Evolutionary conservation across 805 yeast species (phyloP).

Genomic region (Nakazawaea anatomiae): DNA sequence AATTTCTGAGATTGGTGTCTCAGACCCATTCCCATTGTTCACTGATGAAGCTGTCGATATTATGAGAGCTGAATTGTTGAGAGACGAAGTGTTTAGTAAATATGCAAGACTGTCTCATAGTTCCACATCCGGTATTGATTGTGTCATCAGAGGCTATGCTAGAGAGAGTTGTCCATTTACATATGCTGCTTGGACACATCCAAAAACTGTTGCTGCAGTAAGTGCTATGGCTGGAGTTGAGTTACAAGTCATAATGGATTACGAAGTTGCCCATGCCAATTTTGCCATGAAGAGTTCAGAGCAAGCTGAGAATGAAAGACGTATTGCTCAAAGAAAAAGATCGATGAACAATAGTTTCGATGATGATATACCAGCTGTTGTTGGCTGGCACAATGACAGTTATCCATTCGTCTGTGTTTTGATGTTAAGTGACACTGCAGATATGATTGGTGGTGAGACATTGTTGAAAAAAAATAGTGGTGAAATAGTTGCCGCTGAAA

Average conservation of each 20-base stretch:
- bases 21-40: slow-evolving; percentile 56
- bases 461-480: slow-evolving; percentile 41
- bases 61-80: slow-evolving; percentile 50
- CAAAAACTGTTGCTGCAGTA: slow-evolving; percentile 46
- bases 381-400: slow-evolving; percentile 61
- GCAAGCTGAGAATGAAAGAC: slow-evolving; percentile 26
- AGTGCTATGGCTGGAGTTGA: slow-evolving; percentile 57
- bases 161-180: slow-evolving; percentile 44
- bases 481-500: slow-evolving; percentile 25
- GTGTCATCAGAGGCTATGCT: slow-evolving; percentile 45
- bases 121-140: slow-evolving; percentile 46
- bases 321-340: slow-evolving; percentile 18
- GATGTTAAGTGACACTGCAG: slow-evolving; percentile 52
- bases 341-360: slow-evolving; percentile 19
- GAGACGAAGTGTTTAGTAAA: slow-evolving; percentile 37
- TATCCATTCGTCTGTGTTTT: slow-evolving; percentile 61
- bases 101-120: slow-evolving; percentile 36
- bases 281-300: slow-evolving; percentile 36
- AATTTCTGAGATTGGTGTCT: slow-evolving; percentile 49
- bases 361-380: slow-evolving; percentile 45
- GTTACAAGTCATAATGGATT: slow-evolving; percentile 48
- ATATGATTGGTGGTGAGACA: slow-evolving; percentile 60
- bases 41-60: slow-evolving; percentile 54
- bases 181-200: slow-evolving; percentile 53
- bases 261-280: slow-evolving; percentile 50